Evolutionary conservation across 768 basidiomycete species (phyloP), one percentile per base, ranked within the genome.

Genomic region (Mycena belliarum): DNA sequence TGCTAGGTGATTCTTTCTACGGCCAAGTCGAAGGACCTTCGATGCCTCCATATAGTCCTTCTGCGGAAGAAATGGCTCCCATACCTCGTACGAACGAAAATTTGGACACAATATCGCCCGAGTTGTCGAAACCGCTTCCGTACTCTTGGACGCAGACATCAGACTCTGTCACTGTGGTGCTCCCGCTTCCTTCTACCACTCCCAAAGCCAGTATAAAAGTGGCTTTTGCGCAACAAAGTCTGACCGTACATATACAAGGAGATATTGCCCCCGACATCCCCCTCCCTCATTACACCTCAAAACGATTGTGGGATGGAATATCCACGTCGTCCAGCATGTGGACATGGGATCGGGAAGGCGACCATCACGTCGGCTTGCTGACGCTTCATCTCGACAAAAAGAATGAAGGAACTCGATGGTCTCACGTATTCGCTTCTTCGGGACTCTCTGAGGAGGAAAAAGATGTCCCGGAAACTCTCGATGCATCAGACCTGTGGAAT

Each of bases 121-220:
- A 68, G 24, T 74, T 75, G 2, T 68, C 72, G 11, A 86, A 79
- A 61, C 90, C 89, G 4, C 83, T 85, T 25, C 89, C 94, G 0
- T 98, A 95, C 72, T 92, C 93, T 2, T 99, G 96, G 96, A 91
- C 86, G 0, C 96, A 99, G 68, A 86, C 88, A 5, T 70, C 83
- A 1, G 93, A 95, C 68, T 84, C 91, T 1, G 76, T 98, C 48
- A 94, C 91, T 0, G 72, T 98, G 41, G 87, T 86, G 0, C 86
- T 98, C 67, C 85, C 92, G 6, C 79, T 97, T n/a, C 92, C 92
- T 2, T 81, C 89, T 0, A 77, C 73, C 49, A 90, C 86, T 0
- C 70, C 79, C 1, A 88, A 84, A 57, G 77, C 79, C 23, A 75
- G 78, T 42, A 90, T 96, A 69, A 82, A 78, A 60, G 84, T 92